A percentile compares a stretch with the other conserved stretches of the same genome.
Evolutionary conservation across 805 yeast genomes (phyloP).

Genomic region (Lipomyces anomalus): DNA sequence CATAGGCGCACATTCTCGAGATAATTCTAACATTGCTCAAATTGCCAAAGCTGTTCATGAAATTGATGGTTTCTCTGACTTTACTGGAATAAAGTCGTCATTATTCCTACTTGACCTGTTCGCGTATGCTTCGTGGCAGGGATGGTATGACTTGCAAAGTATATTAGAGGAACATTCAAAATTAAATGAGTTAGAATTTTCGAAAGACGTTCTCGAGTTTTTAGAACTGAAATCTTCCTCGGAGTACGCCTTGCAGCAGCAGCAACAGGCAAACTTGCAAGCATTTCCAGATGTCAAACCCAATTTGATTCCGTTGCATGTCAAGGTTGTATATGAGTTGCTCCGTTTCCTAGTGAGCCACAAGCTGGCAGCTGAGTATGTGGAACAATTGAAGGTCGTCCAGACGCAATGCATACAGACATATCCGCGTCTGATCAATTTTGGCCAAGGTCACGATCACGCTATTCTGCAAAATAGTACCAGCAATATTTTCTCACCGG

Average conservation of each 20-base stretch:
- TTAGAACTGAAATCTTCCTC: slow-evolving; percentile 27
- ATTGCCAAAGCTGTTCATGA: slow-evolving; percentile 33
- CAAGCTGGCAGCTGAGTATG: slow-evolving; percentile 47
- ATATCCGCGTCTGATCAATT: slow-evolving; percentile 85
- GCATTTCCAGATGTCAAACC: slow-evolving; percentile 4
- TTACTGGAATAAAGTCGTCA: slow-evolving; percentile 27
- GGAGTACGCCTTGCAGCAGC: slow-evolving; percentile 19
- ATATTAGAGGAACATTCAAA: slow-evolving; percentile 8
- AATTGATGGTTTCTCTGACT: slow-evolving; percentile 25
- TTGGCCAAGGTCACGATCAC: slow-evolving; percentile 84
- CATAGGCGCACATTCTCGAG: slow-evolving; percentile 41
- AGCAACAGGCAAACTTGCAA: slow-evolving; percentile 11
- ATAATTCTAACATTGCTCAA: slow-evolving; percentile 41
- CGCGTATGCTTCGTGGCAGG: slow-evolving; percentile 30
- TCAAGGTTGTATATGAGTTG: slow-evolving; percentile 55
- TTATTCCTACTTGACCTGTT: slow-evolving; percentile 33
- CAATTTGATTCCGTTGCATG: slow-evolving; percentile 37
- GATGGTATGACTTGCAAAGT: slow-evolving; percentile 23
- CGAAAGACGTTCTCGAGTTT: slow-evolving; percentile 32
- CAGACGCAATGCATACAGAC: slow-evolving; percentile 74
- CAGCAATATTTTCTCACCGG: slow-evolving; percentile 60
- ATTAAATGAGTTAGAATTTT: slow-evolving; percentile 27
- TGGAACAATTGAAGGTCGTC: slow-evolving; percentile 55
- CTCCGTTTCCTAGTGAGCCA: slow-evolving; percentile 46
- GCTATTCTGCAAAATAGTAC: slow-evolving; percentile 62